Conservation (phyloP, 495 filamentous ascomycete genomes). For the Cladorrhinum samala region DNA sequence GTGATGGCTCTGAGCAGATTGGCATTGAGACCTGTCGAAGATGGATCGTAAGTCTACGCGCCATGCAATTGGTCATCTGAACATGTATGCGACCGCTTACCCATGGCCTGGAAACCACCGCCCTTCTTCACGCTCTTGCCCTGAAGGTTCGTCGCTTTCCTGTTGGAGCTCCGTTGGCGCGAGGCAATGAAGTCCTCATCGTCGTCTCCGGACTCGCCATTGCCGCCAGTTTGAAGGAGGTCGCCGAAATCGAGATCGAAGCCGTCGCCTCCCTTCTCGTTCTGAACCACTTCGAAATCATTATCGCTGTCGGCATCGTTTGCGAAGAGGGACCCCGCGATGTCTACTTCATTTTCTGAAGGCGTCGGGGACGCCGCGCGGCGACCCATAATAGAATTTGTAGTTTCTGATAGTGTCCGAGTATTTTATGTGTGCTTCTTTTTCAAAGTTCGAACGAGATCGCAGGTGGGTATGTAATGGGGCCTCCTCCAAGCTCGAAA, state of each 20-base stretch:
- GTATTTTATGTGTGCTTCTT: no score
- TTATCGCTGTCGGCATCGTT: constrained; percentile 37
- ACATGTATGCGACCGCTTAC: constrained; percentile 38
- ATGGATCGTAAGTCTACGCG: background rate
- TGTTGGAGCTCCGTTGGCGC: constrained; percentile 74
- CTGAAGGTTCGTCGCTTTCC: constrained; percentile 75
- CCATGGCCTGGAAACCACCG: constrained; percentile 96
- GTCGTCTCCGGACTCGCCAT: constrained; percentile 28
- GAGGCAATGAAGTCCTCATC: constrained; percentile 76
- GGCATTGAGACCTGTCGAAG: constrained; percentile 57
- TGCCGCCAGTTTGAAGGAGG: constrained; percentile 34
- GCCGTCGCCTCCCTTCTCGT: constrained; percentile 10
- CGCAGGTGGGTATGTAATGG: no score
- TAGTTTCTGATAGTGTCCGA: constrained; percentile 25
- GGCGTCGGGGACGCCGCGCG: constrained; percentile 71
- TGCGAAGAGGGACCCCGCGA: constrained; percentile 71
- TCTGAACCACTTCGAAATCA: constrained; percentile 19
- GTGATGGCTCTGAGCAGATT: constrained; percentile 82
- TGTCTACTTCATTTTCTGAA: constrained; percentile 91
- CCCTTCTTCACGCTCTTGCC: constrained; percentile 85
- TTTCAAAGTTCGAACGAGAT: no score
- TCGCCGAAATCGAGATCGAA: constrained; percentile 35
- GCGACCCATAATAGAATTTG: no score
- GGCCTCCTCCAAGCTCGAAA: no score
- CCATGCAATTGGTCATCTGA: background rate